phyloP scores from a whole-genome alignment of 1,284 basidiomycete species.

The Blastosporella zonata region DNA sequence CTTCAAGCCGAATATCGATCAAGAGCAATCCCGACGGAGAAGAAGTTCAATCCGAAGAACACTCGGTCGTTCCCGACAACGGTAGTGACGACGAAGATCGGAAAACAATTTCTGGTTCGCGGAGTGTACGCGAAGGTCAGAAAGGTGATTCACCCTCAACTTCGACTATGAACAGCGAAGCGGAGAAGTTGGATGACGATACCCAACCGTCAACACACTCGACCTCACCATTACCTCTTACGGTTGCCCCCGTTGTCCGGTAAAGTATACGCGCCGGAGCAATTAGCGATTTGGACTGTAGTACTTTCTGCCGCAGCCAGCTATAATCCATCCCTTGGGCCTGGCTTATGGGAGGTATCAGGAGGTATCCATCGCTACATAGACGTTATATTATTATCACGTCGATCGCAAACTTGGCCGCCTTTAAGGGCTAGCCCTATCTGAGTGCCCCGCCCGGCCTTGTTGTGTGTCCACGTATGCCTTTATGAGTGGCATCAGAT shows the following conservation, averaged over 20 bases:
- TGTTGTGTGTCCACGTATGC: conserved; percentile 11
- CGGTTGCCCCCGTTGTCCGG: conserved; percentile 6
- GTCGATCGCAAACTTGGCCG: neutral
- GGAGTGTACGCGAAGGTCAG: conserved; percentile 21
- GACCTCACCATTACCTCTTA: conserved; percentile 7
- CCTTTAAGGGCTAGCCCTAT: neutral
- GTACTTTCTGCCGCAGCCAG: neutral
- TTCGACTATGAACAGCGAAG: neutral
- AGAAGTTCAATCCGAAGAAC: conserved; percentile 15
- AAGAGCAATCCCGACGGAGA: conserved; percentile 19
- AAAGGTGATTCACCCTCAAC: conserved; percentile 14
- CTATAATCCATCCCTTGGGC: neutral
- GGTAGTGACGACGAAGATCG: conserved; percentile 48
- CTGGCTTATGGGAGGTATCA: neutral
- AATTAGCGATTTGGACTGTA: neutral
- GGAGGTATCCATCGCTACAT: too few species aligned
- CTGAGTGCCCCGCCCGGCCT: conserved; percentile 11
- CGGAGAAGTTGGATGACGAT: conserved; percentile 14
- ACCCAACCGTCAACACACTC: conserved; percentile 9
- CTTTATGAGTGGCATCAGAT: conserved; percentile 12
- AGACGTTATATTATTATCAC: too few species aligned
- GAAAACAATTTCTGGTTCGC: conserved; percentile 51
- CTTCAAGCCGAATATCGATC: conserved; percentile 30
- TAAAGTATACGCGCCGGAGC: conserved; percentile 6
- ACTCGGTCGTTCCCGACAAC: conserved; percentile 18